phyloP scores from a whole-genome alignment of 2,329 filamentous ascomycete genomes.

The Akanthomyces muscarius region DNA sequence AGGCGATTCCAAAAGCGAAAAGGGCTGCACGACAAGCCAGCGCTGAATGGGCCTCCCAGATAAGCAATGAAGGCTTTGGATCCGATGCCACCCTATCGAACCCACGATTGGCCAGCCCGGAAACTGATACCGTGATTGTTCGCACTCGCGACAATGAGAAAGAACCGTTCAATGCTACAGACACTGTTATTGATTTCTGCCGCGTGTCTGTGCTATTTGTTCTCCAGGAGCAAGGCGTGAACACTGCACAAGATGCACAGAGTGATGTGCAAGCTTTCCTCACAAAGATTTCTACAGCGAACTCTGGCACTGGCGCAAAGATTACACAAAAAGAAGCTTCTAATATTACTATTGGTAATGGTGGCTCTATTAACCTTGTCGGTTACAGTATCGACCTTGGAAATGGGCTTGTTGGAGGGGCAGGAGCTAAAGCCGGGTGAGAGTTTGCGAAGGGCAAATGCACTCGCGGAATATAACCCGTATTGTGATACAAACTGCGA shows the following conservation, averaged over 20 bases:
- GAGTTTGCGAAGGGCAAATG: background rate
- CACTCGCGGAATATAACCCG: background rate
- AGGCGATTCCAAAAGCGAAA: background rate
- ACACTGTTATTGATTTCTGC: slow-evolving; percentile 60
- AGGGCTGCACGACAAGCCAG: slow-evolving; percentile 8
- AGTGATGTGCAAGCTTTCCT: slow-evolving; percentile 53
- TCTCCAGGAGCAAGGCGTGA: slow-evolving; percentile 50
- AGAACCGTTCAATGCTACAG: slow-evolving; percentile 44
- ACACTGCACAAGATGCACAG: slow-evolving; percentile 52
- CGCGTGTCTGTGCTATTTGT: slow-evolving; percentile 59
- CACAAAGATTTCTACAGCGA: slow-evolving; percentile 29
- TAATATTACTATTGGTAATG: slow-evolving; percentile 40
- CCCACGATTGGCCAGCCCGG: slow-evolving; percentile 2
- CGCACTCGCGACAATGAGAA: slow-evolving; percentile 1
- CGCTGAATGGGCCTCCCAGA: background rate
- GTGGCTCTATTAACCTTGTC: slow-evolving; percentile 49
- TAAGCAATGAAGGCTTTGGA: background rate
- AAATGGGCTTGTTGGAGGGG: slow-evolving; percentile 19
- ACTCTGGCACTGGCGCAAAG: slow-evolving; percentile 27
- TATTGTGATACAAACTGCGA: slow-evolving; percentile 4
- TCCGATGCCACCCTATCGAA: background rate
- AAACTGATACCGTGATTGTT: background rate
- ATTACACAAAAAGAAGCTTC: slow-evolving; percentile 37
- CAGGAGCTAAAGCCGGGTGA: background rate
- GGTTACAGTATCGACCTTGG: slow-evolving; percentile 41